Evolutionary conservation across 2,329 filamentous ascomycete genomes (phyloP).

Genomic region (Pseudocercospora macadamiae): DNA sequence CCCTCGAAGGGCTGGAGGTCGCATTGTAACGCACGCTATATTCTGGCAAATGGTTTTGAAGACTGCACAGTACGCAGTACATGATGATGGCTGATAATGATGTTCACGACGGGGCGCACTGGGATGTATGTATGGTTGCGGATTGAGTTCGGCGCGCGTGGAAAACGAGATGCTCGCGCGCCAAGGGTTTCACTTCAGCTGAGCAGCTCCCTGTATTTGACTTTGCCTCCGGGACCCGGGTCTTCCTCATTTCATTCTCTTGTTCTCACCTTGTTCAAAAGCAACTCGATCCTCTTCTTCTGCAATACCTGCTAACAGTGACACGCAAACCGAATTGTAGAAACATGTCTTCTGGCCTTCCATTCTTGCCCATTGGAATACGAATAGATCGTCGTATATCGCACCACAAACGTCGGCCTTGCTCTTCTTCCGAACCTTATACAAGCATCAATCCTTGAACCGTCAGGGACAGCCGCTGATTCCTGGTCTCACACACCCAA

Average conservation of each 20-base stretch:
- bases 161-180: slow-evolving; percentile 6
- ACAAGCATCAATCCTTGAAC: neutral
- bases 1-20: neutral
- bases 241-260: neutral
- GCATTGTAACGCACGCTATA: neutral
- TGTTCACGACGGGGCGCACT: neutral
- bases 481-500: neutral
- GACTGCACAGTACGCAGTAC: neutral
- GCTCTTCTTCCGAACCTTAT: neutral
- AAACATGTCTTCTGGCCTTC: no score
- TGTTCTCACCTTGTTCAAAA: neutral
- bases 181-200: slow-evolving; percentile 6
- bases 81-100: slow-evolving; percentile 8
- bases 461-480: neutral
- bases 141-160: slow-evolving; percentile 5
- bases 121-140: slow-evolving; percentile 9
- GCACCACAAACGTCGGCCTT: no score
- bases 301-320: no score
- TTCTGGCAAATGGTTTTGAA: neutral
- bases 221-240: neutral
- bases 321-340: no score
- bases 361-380: no score
- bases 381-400: no score
- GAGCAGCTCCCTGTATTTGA: slow-evolving; percentile 1
- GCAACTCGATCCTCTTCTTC: no score